Evolutionary conservation across 2,329 filamentous ascomycete genomes (phyloP), one percentile per base, ranked within the genome.

Genomic region (Beauveria varroae): DNA sequence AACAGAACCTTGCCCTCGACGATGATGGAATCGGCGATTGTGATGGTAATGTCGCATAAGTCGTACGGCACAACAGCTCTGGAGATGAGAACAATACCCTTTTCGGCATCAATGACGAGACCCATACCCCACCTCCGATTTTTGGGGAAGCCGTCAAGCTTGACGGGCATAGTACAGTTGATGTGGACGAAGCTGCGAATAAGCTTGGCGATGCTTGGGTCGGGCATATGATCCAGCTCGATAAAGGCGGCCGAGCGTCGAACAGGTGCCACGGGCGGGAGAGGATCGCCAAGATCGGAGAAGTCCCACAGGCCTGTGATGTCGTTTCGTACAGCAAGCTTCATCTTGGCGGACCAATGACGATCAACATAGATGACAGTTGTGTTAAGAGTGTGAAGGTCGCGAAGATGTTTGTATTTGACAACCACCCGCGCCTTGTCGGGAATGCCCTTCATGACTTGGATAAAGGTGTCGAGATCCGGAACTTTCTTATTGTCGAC

Each of bases 71-170:
- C 90, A 65, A 97, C 91, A 1, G 96, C 93, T 70, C 95, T 81
- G 1, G 95, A 98, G 60, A 98, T 93, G 63, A 98, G 84, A 7
- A 99, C 95, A 20, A 99, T 81, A 20, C 95, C 95, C 77, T 97
- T 93, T 63, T 96, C 91, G 0, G 96, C 95, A 74, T 99, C 95
- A 64, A 99, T 90, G n/a, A 99, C 93, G 43, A 99, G 79, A 44
- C 95, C 95, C 81, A 96, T 97, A 1, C 95, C 95, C 77, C 92
- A 95, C 76, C 96, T 95, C 54, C 92, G 84, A 66, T 95, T 91
- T 73, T 95, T 91, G 6, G 95, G 96, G 72, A 96, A 99, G n/a
- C 95, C 95, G 72, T 99, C 95, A 10, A 99, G 83, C 79, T 98
- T 98, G 64, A 99, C 79, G 0, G 95, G 95, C 88, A 99, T 93